These are phyloP conservation scores for Penicillium flavigenum DNA, from an alignment of 495 filamentous ascomycete genomes.

Conservation along the genomic window DNA sequence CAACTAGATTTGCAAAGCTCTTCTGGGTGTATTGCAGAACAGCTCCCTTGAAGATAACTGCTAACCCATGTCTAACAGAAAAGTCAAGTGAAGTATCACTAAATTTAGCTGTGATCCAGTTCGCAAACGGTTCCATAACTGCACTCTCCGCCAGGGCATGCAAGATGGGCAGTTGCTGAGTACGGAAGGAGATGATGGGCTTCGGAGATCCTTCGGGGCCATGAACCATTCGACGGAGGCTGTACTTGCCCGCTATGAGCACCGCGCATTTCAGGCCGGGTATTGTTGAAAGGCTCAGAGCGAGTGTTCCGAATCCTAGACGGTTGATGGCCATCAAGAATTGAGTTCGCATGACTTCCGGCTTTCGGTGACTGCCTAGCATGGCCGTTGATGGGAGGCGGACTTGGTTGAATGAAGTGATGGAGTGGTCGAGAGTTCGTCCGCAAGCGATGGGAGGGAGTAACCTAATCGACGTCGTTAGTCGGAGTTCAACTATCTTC, in stretches of 20 bases:
- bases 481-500: background rate
- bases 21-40: background rate
- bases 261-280: conserved; percentile 24
- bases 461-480: conserved; percentile 2
- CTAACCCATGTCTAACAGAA: conserved; percentile 19
- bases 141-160: conserved; percentile 28
- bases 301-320: conserved; percentile 30
- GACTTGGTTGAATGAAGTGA: conserved; percentile 37
- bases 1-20: conserved; percentile 3
- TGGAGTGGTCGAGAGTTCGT: conserved; percentile 31
- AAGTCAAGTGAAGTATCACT: conserved; percentile 2
- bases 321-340: conserved; percentile 33
- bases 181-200: conserved; percentile 35
- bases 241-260: conserved; percentile 33
- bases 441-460: conserved; percentile 27
- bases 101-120: conserved; percentile 11
- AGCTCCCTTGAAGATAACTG: conserved; percentile 31
- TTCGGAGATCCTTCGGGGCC: conserved; percentile 13
- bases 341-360: conserved; percentile 20
- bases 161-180: conserved; percentile 36
- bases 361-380: conserved; percentile 22
- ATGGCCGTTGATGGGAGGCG: conserved; percentile 23
- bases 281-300: conserved; percentile 24
- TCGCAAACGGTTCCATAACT: conserved; percentile 31
- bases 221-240: conserved; percentile 28